Conservation (phyloP, 441 rosid species). For the Pelargonium fulgidum region DNA sequence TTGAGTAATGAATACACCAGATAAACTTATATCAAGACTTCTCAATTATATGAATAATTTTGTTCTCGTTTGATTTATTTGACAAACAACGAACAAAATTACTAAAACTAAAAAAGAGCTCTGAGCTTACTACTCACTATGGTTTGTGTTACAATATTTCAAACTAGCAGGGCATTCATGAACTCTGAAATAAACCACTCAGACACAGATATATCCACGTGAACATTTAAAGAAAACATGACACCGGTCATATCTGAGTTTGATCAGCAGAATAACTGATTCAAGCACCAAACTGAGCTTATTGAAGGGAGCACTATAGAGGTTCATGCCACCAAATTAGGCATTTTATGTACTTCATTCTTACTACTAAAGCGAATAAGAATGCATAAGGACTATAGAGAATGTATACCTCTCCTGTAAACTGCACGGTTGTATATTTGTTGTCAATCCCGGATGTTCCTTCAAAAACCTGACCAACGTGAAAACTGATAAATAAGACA, state of each 20-base stretch:
- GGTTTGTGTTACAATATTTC: not conserved
- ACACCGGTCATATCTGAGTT: not conserved
- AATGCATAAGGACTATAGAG: not conserved
- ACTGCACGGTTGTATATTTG: slow-evolving; percentile 87
- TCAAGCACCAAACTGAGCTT: not conserved
- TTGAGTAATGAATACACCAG: not conserved
- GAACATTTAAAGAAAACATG: not conserved
- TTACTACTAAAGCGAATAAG: not conserved
- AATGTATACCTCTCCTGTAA: slow-evolving; percentile 78
- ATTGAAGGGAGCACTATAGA: not conserved
- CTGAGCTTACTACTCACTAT: not conserved
- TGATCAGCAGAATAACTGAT: not conserved
- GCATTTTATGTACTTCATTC: too few relatives aligned
- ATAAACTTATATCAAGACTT: not conserved
- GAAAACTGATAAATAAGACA: slow-evolving; percentile 5
- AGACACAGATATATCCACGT: not conserved
- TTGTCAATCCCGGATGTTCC: slow-evolving; percentile 96
- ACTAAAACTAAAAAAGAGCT: not conserved
- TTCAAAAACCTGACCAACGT: slow-evolving; percentile 73
- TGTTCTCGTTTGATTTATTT: too few relatives aligned
- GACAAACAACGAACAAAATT: not conserved
- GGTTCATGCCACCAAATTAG: not conserved
- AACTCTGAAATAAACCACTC: too few relatives aligned
- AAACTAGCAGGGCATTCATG: not conserved
- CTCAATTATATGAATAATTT: not conserved